Evolutionary conservation across 2,329 filamentous ascomycete genomes (phyloP).

Genomic region (Talaromyces atroroseus): DNA sequence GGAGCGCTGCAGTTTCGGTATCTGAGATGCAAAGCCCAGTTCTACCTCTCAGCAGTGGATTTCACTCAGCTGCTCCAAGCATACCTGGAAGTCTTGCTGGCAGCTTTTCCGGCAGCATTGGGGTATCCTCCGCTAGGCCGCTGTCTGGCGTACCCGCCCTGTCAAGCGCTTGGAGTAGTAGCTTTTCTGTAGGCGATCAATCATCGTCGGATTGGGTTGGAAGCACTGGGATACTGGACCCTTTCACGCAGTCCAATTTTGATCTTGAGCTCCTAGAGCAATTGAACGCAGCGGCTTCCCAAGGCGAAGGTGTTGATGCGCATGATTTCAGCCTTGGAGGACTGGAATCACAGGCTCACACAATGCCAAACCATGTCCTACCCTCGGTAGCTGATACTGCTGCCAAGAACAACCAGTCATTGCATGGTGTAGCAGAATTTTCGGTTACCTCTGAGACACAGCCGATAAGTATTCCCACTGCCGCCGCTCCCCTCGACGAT

Average conservation of each 20-base stretch:
- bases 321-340: background rate
- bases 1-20: constrained; percentile 23
- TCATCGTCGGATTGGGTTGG: constrained; percentile 30
- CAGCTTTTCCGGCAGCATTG: constrained; percentile 32
- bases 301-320: constrained; percentile 21
- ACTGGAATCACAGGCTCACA: background rate
- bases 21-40: constrained; percentile 30
- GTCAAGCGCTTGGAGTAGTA: constrained; percentile 31
- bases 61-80: constrained; percentile 32
- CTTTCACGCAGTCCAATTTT: constrained; percentile 34
- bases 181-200: constrained; percentile 24
- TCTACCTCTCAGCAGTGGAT: constrained; percentile 25
- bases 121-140: constrained; percentile 22
- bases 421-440: background rate
- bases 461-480: constrained; percentile 9
- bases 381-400: background rate
- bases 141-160: constrained; percentile 20
- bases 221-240: constrained; percentile 25
- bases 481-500: background rate
- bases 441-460: constrained; percentile 6
- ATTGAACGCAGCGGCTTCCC: constrained; percentile 29
- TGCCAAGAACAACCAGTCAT: background rate
- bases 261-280: constrained; percentile 34
- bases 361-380: background rate
- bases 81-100: constrained; percentile 30